These are phyloP conservation scores for Boechera divaricarpa DNA, from an alignment of 345 rosid species.

Conservation along the genomic window DNA sequence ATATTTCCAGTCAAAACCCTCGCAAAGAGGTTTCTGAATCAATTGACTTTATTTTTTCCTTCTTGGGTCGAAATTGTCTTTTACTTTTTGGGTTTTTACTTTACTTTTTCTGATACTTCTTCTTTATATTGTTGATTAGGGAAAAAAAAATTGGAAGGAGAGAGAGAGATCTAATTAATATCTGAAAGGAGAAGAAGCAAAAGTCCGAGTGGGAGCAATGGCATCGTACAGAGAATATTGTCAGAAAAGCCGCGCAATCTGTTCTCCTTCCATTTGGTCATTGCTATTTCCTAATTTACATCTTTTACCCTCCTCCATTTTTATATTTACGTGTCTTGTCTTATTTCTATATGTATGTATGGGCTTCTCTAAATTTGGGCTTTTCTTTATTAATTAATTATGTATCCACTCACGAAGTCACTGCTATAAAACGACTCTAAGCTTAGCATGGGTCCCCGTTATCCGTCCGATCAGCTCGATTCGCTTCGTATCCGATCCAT, in stretches of 20 bases:
- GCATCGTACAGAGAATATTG: constrained; percentile 70
- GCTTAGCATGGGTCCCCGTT: too few relatives aligned
- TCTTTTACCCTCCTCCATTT: constrained; percentile 11
- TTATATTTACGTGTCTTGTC: constrained; percentile 17
- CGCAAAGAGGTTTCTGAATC: constrained; percentile 15
- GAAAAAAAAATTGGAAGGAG: too few relatives aligned
- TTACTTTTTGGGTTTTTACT: neutral
- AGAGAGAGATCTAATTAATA: neutral
- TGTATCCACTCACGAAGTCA: neutral
- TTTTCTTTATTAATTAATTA: neutral
- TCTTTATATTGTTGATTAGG: too few relatives aligned
- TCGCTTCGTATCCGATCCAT: too few relatives aligned
- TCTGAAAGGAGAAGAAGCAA: neutral
- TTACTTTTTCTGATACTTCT: neutral
- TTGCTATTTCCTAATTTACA: constrained; percentile 9
- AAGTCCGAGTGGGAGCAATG: constrained; percentile 19
- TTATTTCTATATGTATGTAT: neutral
- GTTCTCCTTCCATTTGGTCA: constrained; percentile 27
- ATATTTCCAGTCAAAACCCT: constrained; percentile 28
- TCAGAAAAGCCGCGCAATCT: constrained; percentile 57
- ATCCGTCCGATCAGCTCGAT: too few relatives aligned
- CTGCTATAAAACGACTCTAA: too few relatives aligned
- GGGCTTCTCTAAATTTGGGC: constrained; percentile 12
- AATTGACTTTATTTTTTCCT: constrained; percentile 13
- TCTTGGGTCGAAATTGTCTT: constrained; percentile 28